phyloP scores from a whole-genome alignment of 1,139 yeast genomes.

The Zygoascus meyerae region DNA sequence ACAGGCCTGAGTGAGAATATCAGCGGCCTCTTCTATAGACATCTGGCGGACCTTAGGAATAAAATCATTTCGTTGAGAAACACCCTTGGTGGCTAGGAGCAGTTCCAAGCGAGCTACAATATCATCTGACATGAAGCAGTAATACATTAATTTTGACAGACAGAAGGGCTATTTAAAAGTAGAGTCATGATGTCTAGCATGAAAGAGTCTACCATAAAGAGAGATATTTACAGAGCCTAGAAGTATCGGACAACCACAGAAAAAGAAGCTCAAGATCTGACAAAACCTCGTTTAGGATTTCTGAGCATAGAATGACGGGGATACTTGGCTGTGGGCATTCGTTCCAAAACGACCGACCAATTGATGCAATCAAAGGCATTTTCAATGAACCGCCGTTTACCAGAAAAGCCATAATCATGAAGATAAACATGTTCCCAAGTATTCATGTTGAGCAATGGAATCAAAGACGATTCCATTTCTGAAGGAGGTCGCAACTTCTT shows the following conservation, averaged over 20 bases:
- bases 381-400: constrained; percentile 67
- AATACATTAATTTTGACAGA: background rate
- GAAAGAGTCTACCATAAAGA: too few species aligned
- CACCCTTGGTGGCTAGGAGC: constrained; percentile 2
- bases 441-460: constrained; percentile 74
- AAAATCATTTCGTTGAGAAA: background rate
- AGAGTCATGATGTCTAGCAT: too few species aligned
- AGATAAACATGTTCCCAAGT: constrained; percentile 86
- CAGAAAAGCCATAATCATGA: constrained; percentile 78
- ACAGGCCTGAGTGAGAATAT: constrained; percentile 37
- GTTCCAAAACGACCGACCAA: constrained; percentile 64
- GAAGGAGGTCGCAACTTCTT: constrained; percentile 34
- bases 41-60: constrained; percentile 6
- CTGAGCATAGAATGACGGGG: background rate
- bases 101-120: background rate
- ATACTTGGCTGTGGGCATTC: constrained; percentile 17
- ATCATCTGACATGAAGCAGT: background rate
- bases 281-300: too few species aligned
- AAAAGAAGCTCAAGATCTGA: too few species aligned
- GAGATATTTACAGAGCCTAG: too few species aligned
- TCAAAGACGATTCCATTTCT: constrained; percentile 27
- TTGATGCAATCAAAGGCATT: constrained; percentile 74
- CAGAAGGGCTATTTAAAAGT: background rate
- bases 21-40: constrained; percentile 36
- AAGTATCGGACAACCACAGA: too few species aligned